Evolutionary conservation across 192 early-diverging fungal species (phyloP), one percentile per base, ranked within the genome.

Genomic region (Coemansia sp.): DNA sequence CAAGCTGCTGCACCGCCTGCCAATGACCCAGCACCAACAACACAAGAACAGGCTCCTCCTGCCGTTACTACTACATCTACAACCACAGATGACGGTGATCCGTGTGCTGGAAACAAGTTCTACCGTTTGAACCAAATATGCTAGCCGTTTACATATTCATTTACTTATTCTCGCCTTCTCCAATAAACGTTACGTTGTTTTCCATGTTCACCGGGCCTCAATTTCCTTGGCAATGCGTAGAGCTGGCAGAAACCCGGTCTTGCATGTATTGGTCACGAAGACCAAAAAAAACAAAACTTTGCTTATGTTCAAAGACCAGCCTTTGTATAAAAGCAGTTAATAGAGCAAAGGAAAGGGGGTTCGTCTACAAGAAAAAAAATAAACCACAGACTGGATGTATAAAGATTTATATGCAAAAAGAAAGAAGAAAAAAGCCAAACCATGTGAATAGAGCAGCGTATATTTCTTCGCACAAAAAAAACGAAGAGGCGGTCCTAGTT

Each of bases 31-130:
- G 11, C 50, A 25, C 22, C 55, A 57, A 33, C 53, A 36, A 33
- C 55, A 9, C 55, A 36, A 3, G 5, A 33, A 9, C 55, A 57
- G 34, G 9, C 33, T n/a, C 32, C 55, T 15, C n/a, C 29, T 19
- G 4, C 34, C 2, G 15, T 17, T 13, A 9, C 19, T 2, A 5
- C 53, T 23, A 15, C 34, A 0, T 4, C 33, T 4, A 57, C 55
- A 19, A 33, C 34, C 2, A 25, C 53, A 25, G 38, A 8, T 40
- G 1, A 22, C 34, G 0, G 48, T 48, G 65, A 67, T 35, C 64
- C 64, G 5, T 66, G 64, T 56, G 55, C 55, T 29, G 49, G 49
- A 1, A 41, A 38, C 7, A 19, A 19, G 9, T 66, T 66, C 41
- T 56, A 59, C 40, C 41, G 43, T 5, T 49, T 66, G 1, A 29